Conservation (phyloP, 2,329 filamentous ascomycete species). For the Raffaelea arxii region DNA sequence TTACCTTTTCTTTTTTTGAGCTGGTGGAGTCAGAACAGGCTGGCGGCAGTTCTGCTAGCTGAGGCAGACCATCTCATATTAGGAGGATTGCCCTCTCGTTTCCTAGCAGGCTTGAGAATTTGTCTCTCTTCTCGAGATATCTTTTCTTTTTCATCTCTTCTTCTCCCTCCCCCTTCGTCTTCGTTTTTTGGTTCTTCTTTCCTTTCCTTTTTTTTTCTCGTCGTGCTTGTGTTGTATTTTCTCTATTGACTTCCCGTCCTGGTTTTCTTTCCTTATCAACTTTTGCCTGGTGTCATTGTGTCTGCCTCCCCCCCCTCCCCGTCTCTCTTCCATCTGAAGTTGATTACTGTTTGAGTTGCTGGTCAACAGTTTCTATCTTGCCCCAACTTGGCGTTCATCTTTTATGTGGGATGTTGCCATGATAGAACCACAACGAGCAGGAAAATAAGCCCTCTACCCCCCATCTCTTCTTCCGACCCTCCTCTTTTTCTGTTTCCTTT, state of each 20-base stretch:
- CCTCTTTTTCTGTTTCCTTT: background rate
- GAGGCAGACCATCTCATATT: no score
- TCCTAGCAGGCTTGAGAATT: no score
- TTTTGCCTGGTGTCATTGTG: background rate
- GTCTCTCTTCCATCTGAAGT: background rate
- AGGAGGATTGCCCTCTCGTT: no score
- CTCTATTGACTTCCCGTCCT: background rate
- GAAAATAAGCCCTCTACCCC: background rate
- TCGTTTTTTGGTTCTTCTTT: background rate
- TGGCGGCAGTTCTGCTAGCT: no score
- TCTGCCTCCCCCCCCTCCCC: background rate
- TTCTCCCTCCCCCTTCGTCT: background rate
- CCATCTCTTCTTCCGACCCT: background rate
- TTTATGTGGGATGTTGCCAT: no score
- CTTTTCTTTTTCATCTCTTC: background rate
- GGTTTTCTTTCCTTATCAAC: background rate
- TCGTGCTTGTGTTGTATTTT: no score
- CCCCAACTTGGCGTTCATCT: no score
- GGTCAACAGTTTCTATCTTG: no score
- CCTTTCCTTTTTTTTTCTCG: background rate
- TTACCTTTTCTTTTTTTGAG: no score
- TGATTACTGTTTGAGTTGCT: no score
- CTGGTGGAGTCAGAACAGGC: no score
- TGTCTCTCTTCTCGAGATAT: no score
- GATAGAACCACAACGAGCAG: background rate